Conservation (phyloP, 768 basidiomycete genomes). For the Auriscalpium orientale region DNA sequence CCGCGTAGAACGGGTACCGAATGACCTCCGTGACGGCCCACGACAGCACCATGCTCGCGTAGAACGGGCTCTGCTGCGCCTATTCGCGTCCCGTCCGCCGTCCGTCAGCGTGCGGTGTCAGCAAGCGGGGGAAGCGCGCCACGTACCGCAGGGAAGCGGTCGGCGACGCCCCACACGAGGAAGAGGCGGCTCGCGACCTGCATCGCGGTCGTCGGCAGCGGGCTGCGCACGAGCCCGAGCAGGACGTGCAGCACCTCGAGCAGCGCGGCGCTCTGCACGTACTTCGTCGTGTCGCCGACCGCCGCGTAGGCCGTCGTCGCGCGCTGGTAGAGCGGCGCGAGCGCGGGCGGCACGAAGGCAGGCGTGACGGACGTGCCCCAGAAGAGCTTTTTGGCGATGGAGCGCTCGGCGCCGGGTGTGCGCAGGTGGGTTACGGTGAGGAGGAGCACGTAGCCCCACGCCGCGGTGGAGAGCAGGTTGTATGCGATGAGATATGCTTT, state of each 20-base stretch:
- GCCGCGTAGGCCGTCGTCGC: constrained; percentile 52
- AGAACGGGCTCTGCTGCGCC: constrained; percentile 70
- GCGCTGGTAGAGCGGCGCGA: constrained; percentile 41
- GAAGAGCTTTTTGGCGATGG: constrained; percentile 1
- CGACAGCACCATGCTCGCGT: constrained; percentile 85
- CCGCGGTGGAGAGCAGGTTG: constrained; percentile 11
- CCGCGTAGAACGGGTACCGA: constrained; percentile 84
- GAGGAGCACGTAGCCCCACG: constrained; percentile 11
- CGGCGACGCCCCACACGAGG: constrained; percentile 79
- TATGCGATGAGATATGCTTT: constrained; percentile 16
- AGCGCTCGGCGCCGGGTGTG: background rate
- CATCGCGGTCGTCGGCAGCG: constrained; percentile 62
- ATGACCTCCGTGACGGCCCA: constrained; percentile 91
- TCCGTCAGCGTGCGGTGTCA: background rate
- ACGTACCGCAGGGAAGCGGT: constrained; percentile 54
- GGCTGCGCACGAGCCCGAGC: constrained; percentile 73
- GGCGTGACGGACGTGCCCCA: constrained; percentile 19
- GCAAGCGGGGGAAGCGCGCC: background rate
- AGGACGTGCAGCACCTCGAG: constrained; percentile 81
- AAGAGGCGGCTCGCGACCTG: constrained; percentile 80
- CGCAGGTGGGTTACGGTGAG: constrained; percentile 8
- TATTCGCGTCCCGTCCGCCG: constrained; percentile 17
- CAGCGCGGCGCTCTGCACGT: constrained; percentile 77
- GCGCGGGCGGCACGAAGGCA: constrained; percentile 29
- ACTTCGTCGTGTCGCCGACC: constrained; percentile 52